These are phyloP conservation scores for Ganoderma sp. DNA, from an alignment of 1,284 basidiomycete species.

Conservation along the genomic window DNA sequence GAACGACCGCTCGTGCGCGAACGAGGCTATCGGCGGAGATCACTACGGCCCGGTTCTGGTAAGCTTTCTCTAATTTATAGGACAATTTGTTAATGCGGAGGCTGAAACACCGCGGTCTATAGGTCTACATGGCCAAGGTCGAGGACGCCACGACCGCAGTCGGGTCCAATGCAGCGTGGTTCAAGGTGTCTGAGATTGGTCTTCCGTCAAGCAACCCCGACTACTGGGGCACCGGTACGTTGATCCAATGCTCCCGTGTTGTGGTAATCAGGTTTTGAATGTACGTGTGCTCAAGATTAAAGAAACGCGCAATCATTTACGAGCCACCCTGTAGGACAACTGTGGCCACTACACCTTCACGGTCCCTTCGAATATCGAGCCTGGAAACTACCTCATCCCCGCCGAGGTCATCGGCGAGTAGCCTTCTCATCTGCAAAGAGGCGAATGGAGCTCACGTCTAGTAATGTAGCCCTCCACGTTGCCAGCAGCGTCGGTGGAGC, in stretches of 20 bases:
- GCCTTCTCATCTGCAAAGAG: too few species aligned
- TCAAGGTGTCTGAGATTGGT: conserved; percentile 58
- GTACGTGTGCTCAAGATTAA: conserved; percentile 22
- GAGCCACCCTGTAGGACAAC: conserved; percentile 45
- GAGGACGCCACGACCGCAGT: conserved; percentile 51
- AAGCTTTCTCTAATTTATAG: not conserved
- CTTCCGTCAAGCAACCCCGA: conserved; percentile 53
- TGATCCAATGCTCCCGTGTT: not conserved
- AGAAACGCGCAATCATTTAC: not conserved
- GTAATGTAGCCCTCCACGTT: conserved; percentile 50
- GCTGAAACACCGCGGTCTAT: not conserved
- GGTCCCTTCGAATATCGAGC: conserved; percentile 51
- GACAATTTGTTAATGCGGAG: not conserved
- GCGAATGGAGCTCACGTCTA: not conserved
- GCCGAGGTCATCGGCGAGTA: conserved; percentile 56
- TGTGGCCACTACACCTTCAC: conserved; percentile 59
- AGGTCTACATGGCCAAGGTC: conserved; percentile 56
- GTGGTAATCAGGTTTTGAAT: conserved; percentile 41
- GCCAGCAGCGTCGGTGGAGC: conserved; percentile 52
- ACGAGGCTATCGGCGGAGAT: conserved; percentile 53
- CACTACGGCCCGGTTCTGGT: conserved; percentile 55
- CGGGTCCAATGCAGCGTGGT: conserved; percentile 52
- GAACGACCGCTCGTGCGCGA: conserved; percentile 51
- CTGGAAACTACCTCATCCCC: conserved; percentile 58
- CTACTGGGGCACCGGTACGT: conserved; percentile 49